Base-by-base conservation (phyloP, 2,329 filamentous ascomycete species). In the Talaromyces piceae region DNA sequence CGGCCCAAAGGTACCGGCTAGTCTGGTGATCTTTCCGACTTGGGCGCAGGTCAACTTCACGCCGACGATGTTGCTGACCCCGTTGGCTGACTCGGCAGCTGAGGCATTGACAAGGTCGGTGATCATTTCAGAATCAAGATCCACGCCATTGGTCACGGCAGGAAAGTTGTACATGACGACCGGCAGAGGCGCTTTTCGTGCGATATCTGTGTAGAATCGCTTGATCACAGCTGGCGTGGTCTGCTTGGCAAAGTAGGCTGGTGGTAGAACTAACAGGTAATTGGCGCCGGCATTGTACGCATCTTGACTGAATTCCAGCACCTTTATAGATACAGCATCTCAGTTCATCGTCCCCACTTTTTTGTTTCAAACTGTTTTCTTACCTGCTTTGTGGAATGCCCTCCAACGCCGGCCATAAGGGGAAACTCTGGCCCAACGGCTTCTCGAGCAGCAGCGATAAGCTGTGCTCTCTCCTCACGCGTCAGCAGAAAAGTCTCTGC, bases 151-250 rank as follows among this genome's bases (percentile, higher is more conserved):
- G 60, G 80, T 84, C 18, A 87, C 82, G 11, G 73, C 80, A 0
- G 84, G 84, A 67, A 86, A 87, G 65, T 86, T 86, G 67, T 86
- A 85, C 12, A 86, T 67, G 37, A 87, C 74, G 27, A 86, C 71
- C 0, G 82, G 82, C 2, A 86, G 64, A 2, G 74, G 67, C 2
- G 72, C 73, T 46, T 70, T 65, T n/a, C 65, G 64, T 0, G 80
- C 78, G 3, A 86, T 70, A 26, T 84, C 76, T 44, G 67, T 67
- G 59, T 77, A 86, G 70, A 86, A 86, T 45, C 71, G 67, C 59
- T 78, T 75, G 25, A 86, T 71, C 22, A 85, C 79, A 11, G 68
- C 71, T 18, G 74, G 71, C 3, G 76, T 79, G 3, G 80, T 83
- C 12, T 77, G 76, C 64, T 82, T 83, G 58, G 79, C 80, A 60